Base-by-base conservation (phyloP, 2,329 filamentous ascomycete species). In the Xylogone sp. region DNA sequence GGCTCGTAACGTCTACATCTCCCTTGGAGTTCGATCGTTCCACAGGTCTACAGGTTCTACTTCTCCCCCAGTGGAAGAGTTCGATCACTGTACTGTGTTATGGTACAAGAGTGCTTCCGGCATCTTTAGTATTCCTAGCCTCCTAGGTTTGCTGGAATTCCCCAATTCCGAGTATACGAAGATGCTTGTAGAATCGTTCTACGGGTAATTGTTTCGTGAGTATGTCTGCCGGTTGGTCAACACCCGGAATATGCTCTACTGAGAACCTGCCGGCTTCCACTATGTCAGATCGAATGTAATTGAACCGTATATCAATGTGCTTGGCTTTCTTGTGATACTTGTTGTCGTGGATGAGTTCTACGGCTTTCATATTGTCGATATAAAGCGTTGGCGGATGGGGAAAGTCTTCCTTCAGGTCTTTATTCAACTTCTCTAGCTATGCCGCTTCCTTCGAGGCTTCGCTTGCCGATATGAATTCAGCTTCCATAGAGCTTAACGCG, bases 231-330 rank as follows among this genome's bases (percentile, higher is more conserved):
- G 24, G 45, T 46, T 46, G 22, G 22, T 46, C 21, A 39, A 13
- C 21, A 8, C 24, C 21, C 12, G 22, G 22, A n/a, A 46, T 46
- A 19, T 46, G 18, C 19, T 46, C 13, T 31, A 46, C 45, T 29
- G 4, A 6, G 16, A 46, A 18, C 18, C 19, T 46, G 7, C 21
- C 21, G 4, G 21, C 21, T 19, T 27, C 12, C 8, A 46, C 22
- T 18, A 46, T 27, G 31, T 46, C 19, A 34, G 21, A 24, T n/a
- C 21, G 27, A 27, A 46, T 46, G n/a, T 13, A 46, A 20, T 24
- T 27, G 27, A 24, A 46, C n/a, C n/a, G 45, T 46, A 46, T 46
- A 27, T 46, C n/a, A 18, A 46, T 46, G 31, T 46, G 45, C 21
- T 46, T 46, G 9, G 19, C 22, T 46, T 46, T 46, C 21, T 20